Evolutionary conservation across 352 stramenopile species (phyloP), one percentile per base, ranked within the genome.

Genomic region (Blastocystis sp.): DNA sequence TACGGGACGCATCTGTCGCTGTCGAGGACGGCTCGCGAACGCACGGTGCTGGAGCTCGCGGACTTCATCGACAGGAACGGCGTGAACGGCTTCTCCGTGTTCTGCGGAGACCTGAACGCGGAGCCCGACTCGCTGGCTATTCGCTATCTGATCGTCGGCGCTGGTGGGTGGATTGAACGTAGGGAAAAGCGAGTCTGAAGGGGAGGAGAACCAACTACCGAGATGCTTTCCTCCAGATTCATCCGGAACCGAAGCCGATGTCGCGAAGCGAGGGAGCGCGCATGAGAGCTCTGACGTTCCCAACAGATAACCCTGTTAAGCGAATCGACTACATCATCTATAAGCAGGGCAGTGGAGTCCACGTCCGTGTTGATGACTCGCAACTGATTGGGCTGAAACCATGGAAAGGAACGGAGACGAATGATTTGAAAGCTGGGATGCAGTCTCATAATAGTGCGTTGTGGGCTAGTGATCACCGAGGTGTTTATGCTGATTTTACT

Each of bases 1-100:
- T 96, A 95, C 84, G 93, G 95, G 64, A 95, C 94, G 3, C 94
- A 96, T 63, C 80, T 96, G 55, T 95, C 94, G 75, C 91, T 96
- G 34, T 95, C 93, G 68, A 93, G 95, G 79, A 87, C 90, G 34
- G 94, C 92, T 2, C 91, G 94, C 34, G 94, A 96, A 90, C 91
- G 94, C 75, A 95, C 93, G 9, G 94, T 95, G 90, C 66, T 94
- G 18, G 93, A 95, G 82, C 93, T 96, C 68, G 95, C 93, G 92
- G 79, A 94, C 39, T 96, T 92, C 90, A 95, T 96, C 92, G 90
- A 92, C 43, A 55, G 37, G 34, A 87, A 92, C 90, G 94, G 93
- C 41, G 91, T 92, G 13, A 93, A 92, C 0, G 91, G 91, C 76
- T 94, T 92, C n/a, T 93, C 95, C 64, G 92, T 96, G 63, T 90